Conservation (phyloP, 2,329 filamentous ascomycete genomes). For the Fusarium irregulare region DNA sequence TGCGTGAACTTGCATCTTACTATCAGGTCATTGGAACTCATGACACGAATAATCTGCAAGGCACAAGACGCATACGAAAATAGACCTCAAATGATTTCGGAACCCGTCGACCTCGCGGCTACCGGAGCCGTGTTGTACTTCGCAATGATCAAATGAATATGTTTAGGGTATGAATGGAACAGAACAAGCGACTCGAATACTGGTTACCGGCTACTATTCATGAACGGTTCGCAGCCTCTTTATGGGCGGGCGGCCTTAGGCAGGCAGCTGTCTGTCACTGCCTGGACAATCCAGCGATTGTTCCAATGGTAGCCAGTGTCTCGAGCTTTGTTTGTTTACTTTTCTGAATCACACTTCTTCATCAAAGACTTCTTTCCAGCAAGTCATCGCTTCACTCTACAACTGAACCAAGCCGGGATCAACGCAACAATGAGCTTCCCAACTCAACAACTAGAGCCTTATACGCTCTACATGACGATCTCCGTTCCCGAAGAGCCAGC, state of each 20-base stretch:
- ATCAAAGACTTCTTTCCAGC: background rate
- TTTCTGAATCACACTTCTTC: background rate
- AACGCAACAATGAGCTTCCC: conserved; percentile 29
- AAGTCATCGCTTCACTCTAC: background rate
- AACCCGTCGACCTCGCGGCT: background rate
- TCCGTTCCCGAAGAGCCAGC: conserved; percentile 30
- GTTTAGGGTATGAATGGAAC: background rate
- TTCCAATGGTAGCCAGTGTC: background rate
- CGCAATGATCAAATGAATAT: background rate
- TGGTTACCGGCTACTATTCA: background rate
- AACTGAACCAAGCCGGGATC: background rate
- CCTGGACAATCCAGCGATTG: background rate
- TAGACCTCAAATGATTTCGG: background rate
- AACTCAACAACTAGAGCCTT: conserved; percentile 35
- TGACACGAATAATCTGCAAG: conserved; percentile 9
- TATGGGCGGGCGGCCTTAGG: background rate
- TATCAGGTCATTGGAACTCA: conserved; percentile 4
- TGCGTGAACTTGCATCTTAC: background rate
- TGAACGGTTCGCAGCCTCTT: background rate
- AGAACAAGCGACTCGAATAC: background rate
- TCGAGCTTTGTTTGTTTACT: background rate
- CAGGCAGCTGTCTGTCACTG: conserved; percentile 9
- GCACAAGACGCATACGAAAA: background rate
- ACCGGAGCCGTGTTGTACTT: background rate
- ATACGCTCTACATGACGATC: conserved; percentile 45